Evolutionary conservation across 495 filamentous ascomycete species (phyloP), one percentile per base, ranked within the genome.

Genomic region (Aeminium ludgeri): DNA sequence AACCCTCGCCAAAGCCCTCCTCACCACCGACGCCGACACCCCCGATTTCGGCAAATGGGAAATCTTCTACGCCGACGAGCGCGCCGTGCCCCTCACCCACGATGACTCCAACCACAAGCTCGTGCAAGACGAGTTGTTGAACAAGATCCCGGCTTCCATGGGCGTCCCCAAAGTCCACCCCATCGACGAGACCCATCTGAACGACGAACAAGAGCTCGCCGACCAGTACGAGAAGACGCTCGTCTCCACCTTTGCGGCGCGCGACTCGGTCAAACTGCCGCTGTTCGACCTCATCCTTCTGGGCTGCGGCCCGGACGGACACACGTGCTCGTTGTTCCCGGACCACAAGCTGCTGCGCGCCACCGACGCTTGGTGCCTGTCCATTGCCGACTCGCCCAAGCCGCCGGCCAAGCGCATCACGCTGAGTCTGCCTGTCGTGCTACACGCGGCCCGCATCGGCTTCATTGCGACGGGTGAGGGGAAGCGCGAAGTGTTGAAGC

Each of bases 41-140:
- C 60, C 85, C 41, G 65, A 76, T 49, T 95, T 87, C 67, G 65
- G 67, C 55, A 85, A 81, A 55, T 97, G 89, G 89, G 80, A 96
- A 51, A 80, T 97, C 56, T 97, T 95, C 71, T 96, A 94, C 62
- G 87, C 87, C 48, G 89, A 97, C 52, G 89, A 97, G 70, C 82
- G 89, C 49, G 79, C 79, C 20, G 91, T 97, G 20, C 83, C 91
- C 8, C 77, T 95, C 51, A 74, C 86, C 57, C 76, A 96, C 61
- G 66, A 69, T 34, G 91, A 97, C 64, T 93, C 85, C 65, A 97
- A 96, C 65, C 94, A 95, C 62, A 72, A 63, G 32, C 72, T 93
- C 6, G 58, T 97, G 46, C 86, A 94, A 65, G 68, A 73, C 19
- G 83, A 93, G 57, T 65, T 96, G 29, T 68, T 97, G 36, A 73